phyloP scores from a whole-genome alignment of 345 rosid genomes.

The Tarenaya hassleriana region DNA sequence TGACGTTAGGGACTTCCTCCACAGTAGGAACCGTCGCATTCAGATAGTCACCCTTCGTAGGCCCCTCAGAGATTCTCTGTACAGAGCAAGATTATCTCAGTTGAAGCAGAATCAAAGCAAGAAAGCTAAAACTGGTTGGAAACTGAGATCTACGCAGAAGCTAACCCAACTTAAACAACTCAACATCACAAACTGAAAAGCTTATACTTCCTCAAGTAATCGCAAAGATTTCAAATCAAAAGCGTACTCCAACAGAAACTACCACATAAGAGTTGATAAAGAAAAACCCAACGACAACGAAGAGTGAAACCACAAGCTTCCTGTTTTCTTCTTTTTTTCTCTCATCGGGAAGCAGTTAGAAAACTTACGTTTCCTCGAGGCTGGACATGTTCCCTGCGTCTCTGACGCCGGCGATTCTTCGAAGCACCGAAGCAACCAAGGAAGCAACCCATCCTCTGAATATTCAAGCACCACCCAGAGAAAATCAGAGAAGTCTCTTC shows the following conservation, averaged over 20 bases:
- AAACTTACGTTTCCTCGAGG: constrained; percentile 37
- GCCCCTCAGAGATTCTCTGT: constrained; percentile 22
- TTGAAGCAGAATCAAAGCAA: constrained; percentile 11
- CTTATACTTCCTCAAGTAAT: too few species aligned
- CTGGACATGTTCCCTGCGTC: constrained; percentile 41
- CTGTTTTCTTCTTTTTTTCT: background rate
- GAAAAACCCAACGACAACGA: background rate
- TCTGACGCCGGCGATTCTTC: constrained; percentile 50
- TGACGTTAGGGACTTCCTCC: background rate
- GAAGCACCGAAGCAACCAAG: constrained; percentile 77
- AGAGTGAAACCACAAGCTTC: background rate
- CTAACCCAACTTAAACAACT: constrained; percentile 1
- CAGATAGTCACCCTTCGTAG: constrained; percentile 14
- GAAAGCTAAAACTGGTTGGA: too few species aligned
- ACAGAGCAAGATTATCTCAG: background rate
- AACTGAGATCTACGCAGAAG: background rate
- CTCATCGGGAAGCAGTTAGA: too few species aligned
- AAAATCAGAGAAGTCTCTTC: background rate
- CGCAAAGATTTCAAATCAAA: too few species aligned
- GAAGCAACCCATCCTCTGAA: constrained; percentile 66
- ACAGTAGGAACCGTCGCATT: constrained; percentile 27
- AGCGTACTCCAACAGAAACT: background rate
- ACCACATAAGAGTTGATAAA: background rate
- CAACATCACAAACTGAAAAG: too few species aligned
- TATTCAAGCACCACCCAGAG: constrained; percentile 8